Conservation (phyloP, 768 basidiomycete genomes). For the Lactifluus volemus region DNA sequence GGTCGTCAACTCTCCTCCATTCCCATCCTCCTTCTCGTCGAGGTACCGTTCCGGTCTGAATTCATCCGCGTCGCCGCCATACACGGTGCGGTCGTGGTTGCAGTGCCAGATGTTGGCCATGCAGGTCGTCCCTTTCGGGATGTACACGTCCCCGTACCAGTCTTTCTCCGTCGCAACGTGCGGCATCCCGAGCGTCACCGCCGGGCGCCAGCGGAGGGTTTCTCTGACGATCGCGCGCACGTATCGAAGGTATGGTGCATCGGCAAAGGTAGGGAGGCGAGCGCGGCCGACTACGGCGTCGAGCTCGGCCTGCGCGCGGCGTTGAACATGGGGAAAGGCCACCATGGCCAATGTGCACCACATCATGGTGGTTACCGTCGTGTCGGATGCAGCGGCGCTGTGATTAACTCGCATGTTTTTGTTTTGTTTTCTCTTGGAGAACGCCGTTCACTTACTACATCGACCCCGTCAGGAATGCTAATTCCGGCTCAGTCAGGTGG, state of each 20-base stretch:
- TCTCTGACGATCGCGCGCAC: background rate
- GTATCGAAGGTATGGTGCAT: conserved; percentile 16
- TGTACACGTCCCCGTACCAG: conserved; percentile 17
- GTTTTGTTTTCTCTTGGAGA: background rate
- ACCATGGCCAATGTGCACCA: conserved; percentile 17
- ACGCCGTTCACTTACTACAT: background rate
- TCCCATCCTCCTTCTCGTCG: background rate
- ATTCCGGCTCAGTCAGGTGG: background rate
- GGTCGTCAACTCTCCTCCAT: background rate
- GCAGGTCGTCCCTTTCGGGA: conserved; percentile 30
- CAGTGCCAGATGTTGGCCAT: conserved; percentile 22
- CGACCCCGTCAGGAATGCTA: background rate
- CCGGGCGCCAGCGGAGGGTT: conserved; percentile 5
- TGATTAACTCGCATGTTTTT: background rate
- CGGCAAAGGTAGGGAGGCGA: conserved; percentile 14
- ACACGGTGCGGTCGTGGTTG: conserved; percentile 3
- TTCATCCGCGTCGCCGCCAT: conserved; percentile 10
- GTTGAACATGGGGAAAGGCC: conserved; percentile 12
- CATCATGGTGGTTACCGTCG: background rate
- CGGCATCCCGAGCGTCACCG: background rate
- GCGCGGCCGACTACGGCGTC: conserved; percentile 18
- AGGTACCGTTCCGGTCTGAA: conserved; percentile 20
- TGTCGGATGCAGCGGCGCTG: conserved; percentile 9
- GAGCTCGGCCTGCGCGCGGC: conserved; percentile 18
- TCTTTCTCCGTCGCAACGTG: conserved; percentile 22